These are phyloP conservation scores for Alternaria sp. DNA, from an alignment of 2,329 filamentous ascomycete genomes.

Conservation along the genomic window DNA sequence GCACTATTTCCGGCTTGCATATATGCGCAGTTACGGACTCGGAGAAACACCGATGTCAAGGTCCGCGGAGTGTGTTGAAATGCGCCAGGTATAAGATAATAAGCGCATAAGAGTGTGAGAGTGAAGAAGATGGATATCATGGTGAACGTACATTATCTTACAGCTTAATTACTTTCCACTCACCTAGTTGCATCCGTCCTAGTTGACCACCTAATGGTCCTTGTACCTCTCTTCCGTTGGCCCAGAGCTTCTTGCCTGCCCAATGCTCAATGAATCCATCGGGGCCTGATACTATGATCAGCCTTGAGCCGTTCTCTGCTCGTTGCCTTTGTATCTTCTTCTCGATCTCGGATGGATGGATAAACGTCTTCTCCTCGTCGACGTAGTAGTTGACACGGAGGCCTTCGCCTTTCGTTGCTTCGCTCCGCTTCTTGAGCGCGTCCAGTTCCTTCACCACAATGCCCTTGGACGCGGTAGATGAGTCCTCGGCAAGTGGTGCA, in stretches of 20 bases:
- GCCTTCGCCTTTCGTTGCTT: constrained; percentile 23
- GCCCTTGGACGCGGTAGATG: constrained; percentile 40
- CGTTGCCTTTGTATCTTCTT: constrained; percentile 26
- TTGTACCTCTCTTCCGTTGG: constrained; percentile 73
- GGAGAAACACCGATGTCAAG: not conserved
- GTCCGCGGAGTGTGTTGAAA: not conserved
- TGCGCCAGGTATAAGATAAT: not conserved
- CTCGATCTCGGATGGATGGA: constrained; percentile 55
- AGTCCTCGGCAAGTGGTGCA: constrained; percentile 3
- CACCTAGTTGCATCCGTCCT: constrained; percentile 63
- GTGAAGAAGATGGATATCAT: constrained; percentile 11
- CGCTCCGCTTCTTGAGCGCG: constrained; percentile 11
- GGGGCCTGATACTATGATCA: constrained; percentile 87
- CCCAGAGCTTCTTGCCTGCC: constrained; percentile 81
- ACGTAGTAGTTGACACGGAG: constrained; percentile 74
- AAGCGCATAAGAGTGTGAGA: not conserved
- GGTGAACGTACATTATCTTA: constrained; percentile 38
- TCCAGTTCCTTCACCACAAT: constrained; percentile 31
- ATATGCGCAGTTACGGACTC: not conserved
- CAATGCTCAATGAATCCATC: constrained; percentile 85
- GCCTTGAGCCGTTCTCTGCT: constrained; percentile 57
- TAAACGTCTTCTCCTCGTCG: constrained; percentile 76
- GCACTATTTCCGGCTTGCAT: not conserved
- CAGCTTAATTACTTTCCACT: constrained; percentile 66
- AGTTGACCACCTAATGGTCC: constrained; percentile 75